Evolutionary conservation across 768 basidiomycete species (phyloP), one percentile per base, ranked within the genome.

Genomic region (Fibroporia radiculosa): DNA sequence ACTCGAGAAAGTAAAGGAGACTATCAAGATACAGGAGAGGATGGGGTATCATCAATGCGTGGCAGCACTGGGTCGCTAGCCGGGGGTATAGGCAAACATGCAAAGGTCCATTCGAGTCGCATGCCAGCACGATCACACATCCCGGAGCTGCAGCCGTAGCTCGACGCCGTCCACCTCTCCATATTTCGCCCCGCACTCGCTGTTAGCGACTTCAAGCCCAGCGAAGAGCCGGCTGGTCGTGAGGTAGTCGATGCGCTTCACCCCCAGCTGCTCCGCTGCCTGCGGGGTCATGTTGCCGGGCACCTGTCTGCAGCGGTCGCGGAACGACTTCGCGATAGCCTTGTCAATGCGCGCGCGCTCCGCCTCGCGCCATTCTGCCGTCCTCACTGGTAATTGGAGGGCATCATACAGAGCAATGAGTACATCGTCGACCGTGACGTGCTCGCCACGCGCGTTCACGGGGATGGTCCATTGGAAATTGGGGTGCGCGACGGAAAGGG

Each of bases 171-270:
- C n/a, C n/a, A n/a, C n/a, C n/a, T n/a, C n/a, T n/a, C n/a, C n/a
- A n/a, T n/a, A n/a, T n/a, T n/a, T n/a, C n/a, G n/a, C n/a, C n/a
- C n/a, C n/a, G n/a, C n/a, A n/a, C n/a, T n/a, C n/a, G n/a, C n/a
- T n/a, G n/a, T n/a, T n/a, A n/a, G n/a, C n/a, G 8, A 36, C 11
- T 19, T 7, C 8, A 10, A 42, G 40, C 6, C 40, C 40, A 20
- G 8, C 7, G 40, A 42, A 42, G 11, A 42, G 16, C 5, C 10
- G 5, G 7, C 19, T 18, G 25, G 52, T 14, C 20, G 23, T 13
- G 18, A 42, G 40, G 27, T 22, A 42, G 40, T 42, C 40, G 27
- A 42, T 19, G 14, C 40, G n/a, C 5, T n/a, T 6, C 25, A 42
- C 31, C 27, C 18, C 40, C 5, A n/a, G 7, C 26, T 42, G 18